A percentile compares a stretch with the other conserved stretches of the same genome.
phyloP scores from a whole-genome alignment of 2,329 filamentous ascomycete species.

The Bipolaris bicolor region DNA sequence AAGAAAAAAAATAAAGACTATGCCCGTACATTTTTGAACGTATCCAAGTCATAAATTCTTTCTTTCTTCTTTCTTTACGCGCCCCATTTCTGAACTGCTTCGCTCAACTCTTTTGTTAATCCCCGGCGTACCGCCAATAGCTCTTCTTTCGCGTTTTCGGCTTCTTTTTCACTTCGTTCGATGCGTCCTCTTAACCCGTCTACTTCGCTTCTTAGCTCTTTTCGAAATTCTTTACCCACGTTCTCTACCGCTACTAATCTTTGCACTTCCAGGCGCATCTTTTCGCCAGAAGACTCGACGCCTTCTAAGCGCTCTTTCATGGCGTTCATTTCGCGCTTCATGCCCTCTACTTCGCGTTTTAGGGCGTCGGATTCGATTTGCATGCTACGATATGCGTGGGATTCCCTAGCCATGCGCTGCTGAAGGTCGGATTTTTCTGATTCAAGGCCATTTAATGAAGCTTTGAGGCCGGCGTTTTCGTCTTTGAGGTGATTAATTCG shows the following conservation, averaged over 20 bases:
- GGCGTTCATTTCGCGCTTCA: slow-evolving; percentile 14
- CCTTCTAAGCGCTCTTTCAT: slow-evolving; percentile 20
- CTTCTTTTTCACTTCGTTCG: slow-evolving; percentile 17
- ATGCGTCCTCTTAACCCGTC: slow-evolving; percentile 10
- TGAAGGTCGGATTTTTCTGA: slow-evolving; percentile 15
- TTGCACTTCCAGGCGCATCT: slow-evolving; percentile 2
- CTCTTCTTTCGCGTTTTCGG: slow-evolving; percentile 13
- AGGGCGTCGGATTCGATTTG: slow-evolving; percentile 16
- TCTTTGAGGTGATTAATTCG: slow-evolving; percentile 30
- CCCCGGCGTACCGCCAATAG: slow-evolving; percentile 9
- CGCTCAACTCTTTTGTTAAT: slow-evolving; percentile 12
- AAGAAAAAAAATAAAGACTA: neutral
- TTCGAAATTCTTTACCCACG: slow-evolving; percentile 4
- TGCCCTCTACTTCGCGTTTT: slow-evolving; percentile 5
- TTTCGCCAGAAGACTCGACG: slow-evolving; percentile 12
- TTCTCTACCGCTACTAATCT: slow-evolving; percentile 6
- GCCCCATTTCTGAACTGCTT: slow-evolving; percentile 18
- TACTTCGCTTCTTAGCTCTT: slow-evolving; percentile 10
- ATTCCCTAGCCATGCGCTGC: slow-evolving; percentile 17
- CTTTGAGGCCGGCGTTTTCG: slow-evolving; percentile 23
- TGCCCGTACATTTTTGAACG: neutral
- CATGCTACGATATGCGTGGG: slow-evolving; percentile 9
- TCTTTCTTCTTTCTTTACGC: neutral
- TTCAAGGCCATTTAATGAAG: slow-evolving; percentile 11
- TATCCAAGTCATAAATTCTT: neutral